Percentiles rank a stretch among this genome's conserved stretches.
Evolutionary conservation across 331 rosid species (phyloP).

Genomic region (Arachis monticola): DNA sequence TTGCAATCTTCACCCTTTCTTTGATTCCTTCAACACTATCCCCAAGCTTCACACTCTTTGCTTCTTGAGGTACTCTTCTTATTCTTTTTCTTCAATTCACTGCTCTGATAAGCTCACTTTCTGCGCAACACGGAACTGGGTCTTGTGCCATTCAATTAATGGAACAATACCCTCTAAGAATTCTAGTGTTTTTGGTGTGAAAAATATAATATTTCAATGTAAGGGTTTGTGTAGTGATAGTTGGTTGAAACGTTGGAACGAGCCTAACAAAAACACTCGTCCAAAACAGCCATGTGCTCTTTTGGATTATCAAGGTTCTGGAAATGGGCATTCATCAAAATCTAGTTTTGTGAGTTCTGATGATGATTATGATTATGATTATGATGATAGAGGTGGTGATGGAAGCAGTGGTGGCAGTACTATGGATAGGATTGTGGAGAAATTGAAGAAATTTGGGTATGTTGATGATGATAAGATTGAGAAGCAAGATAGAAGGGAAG

Average conservation of each 20-base stretch:
- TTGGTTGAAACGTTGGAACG: conserved; percentile 79
- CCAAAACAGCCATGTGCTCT: conserved; percentile 61
- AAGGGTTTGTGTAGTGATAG: conserved; percentile 41
- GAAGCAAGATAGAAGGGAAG: conserved; percentile 37
- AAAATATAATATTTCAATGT: conserved; percentile 36
- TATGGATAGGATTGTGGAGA: conserved; percentile 87
- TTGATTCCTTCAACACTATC: conserved; percentile 58
- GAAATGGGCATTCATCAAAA: conserved; percentile 50
- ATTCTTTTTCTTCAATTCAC: conserved; percentile 26
- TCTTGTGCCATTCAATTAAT: conserved; percentile 23
- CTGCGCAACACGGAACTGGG: neutral
- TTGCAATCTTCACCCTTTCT: conserved; percentile 75
- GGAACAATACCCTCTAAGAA: conserved; percentile 40
- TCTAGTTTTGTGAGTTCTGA: conserved; percentile 45
- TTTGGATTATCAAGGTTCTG: conserved; percentile 59
- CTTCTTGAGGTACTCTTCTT: conserved; percentile 55
- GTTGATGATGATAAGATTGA: conserved; percentile 55
- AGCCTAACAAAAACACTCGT: conserved; percentile 42
- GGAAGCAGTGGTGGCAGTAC: conserved; percentile 56
- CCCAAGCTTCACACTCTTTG: conserved; percentile 49
- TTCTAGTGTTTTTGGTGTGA: conserved; percentile 33
- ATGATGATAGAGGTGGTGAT: conserved; percentile 27
- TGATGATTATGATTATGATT: conserved; percentile 33
- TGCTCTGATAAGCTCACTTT: conserved; percentile 36
- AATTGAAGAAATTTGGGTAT: conserved; percentile 82